Percentiles rank a stretch among this genome's conserved stretches.
Conservation (phyloP, 2,329 filamentous ascomycete species). For the Diatrype stigma region DNA sequence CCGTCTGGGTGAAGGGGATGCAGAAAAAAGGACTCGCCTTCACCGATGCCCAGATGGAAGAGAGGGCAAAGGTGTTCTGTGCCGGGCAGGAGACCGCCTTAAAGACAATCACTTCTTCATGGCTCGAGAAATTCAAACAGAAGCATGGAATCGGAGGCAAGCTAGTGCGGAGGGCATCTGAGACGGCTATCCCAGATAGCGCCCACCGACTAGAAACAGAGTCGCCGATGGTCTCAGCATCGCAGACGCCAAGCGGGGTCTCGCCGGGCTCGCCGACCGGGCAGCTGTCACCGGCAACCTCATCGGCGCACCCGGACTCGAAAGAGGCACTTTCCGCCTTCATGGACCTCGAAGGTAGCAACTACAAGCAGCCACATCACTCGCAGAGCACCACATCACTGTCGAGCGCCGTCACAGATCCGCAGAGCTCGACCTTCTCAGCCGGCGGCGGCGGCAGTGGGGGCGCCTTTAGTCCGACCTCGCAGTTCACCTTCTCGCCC, state of each 20-base stretch:
- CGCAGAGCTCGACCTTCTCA: slow-evolving; percentile 63
- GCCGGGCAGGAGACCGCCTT: slow-evolving; percentile 68
- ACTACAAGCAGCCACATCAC: slow-evolving; percentile 55
- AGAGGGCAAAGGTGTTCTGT: slow-evolving; percentile 78
- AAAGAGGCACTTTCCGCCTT: slow-evolving; percentile 57
- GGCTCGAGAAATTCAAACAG: slow-evolving; percentile 94
- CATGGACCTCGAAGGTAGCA: slow-evolving; percentile 51
- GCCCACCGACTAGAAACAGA: slow-evolving; percentile 49
- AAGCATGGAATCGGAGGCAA: slow-evolving; percentile 63
- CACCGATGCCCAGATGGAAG: slow-evolving; percentile 75
- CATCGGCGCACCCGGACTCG: slow-evolving; percentile 66
- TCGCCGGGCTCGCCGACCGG: slow-evolving; percentile 71
- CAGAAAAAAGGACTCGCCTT: slow-evolving; percentile 71
- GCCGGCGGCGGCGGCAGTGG: slow-evolving; percentile 25
- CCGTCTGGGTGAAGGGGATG: slow-evolving; percentile 81
- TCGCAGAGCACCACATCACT: slow-evolving; percentile 65
- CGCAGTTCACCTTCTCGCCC: slow-evolving; percentile 71
- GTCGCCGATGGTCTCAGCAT: slow-evolving; percentile 50
- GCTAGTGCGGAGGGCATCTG: slow-evolving; percentile 54
- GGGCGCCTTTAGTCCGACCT: slow-evolving; percentile 68
- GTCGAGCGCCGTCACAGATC: slow-evolving; percentile 63
- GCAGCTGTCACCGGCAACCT: slow-evolving; percentile 62
- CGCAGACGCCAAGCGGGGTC: slow-evolving; percentile 60
- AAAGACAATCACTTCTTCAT: slow-evolving; percentile 67
- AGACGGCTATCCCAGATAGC: slow-evolving; percentile 68